phyloP scores from a whole-genome alignment of 1,284 basidiomycete genomes.

The Anthracocystis setariae region DNA sequence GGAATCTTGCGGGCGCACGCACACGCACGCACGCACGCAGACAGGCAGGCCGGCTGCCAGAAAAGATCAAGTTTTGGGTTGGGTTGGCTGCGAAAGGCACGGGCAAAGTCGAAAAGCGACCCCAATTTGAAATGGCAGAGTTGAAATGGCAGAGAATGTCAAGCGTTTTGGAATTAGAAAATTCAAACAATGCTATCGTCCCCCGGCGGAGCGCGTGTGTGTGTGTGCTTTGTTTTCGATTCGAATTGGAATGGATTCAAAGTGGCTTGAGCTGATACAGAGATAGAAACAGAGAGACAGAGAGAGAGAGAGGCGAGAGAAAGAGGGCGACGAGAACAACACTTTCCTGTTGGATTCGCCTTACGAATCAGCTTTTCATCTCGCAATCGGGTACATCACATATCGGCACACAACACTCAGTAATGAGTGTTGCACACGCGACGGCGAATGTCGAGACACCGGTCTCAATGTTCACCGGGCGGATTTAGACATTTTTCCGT shows the following conservation, averaged over 20 bases:
- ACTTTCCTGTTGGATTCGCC: no score
- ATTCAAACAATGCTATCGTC: no score
- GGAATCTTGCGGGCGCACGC: not conserved
- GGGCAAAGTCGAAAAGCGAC: not conserved
- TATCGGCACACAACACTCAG: no score
- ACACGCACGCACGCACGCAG: constrained; percentile 4
- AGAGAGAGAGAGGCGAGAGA: constrained; percentile 17
- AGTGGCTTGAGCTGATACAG: not conserved
- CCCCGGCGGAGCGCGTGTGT: not conserved
- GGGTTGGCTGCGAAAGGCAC: not conserved
- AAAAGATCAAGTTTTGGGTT: no score
- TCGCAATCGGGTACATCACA: no score
- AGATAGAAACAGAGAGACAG: not conserved
- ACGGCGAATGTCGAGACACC: no score
- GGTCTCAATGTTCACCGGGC: no score
- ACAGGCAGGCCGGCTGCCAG: not conserved
- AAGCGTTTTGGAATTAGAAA: not conserved
- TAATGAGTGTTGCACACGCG: no score
- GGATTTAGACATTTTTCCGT: no score
- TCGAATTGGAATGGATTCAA: not conserved
- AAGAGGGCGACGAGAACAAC: constrained; percentile 11
- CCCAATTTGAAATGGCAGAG: not conserved
- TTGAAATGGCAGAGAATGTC: not conserved
- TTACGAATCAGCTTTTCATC: no score
- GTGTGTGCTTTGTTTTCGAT: not conserved